Conservation (phyloP, 768 basidiomycete species). For the Lenzites betulinus region DNA sequence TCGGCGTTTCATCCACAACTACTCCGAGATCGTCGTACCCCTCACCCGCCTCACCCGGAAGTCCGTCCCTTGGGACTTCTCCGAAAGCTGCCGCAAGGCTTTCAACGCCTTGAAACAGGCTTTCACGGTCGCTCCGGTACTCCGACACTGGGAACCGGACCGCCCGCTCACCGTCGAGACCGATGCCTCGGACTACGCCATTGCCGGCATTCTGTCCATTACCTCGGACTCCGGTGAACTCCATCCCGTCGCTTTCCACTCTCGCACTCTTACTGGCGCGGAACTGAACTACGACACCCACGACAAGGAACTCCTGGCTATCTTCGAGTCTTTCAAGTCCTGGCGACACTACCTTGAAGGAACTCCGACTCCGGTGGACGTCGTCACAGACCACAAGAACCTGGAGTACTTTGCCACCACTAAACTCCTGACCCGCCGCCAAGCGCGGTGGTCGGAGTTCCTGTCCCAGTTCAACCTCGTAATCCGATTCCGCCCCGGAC, state of each 20-base stretch:
- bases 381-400: conserved; percentile 41
- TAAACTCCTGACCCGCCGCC: conserved; percentile 35
- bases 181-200: conserved; percentile 29
- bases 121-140: conserved; percentile 24
- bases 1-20: conserved; percentile 35
- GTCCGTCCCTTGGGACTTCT: conserved; percentile 25
- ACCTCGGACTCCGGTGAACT: conserved; percentile 20
- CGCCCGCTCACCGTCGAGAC: conserved; percentile 21
- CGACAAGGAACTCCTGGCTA: conserved; percentile 52
- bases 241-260: conserved; percentile 37
- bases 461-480: conserved; percentile 28
- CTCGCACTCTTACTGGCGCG: conserved; percentile 28
- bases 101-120: conserved; percentile 34
- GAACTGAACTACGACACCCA: conserved; percentile 53
- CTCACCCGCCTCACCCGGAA: conserved; percentile 35
- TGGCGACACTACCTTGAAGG: conserved; percentile 31
- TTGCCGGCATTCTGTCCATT: conserved; percentile 23
- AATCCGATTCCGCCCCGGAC: conserved; percentile 7
- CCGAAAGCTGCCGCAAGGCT: conserved; percentile 13
- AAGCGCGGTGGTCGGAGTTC: conserved; percentile 38
- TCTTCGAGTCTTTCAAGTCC: conserved; percentile 37
- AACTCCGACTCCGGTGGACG: conserved; percentile 12
- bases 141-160: conserved; percentile 23
- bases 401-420: conserved; percentile 39
- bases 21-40: conserved; percentile 36